Conservation (phyloP, 495 filamentous ascomycete genomes). For the Aspergillus heteromorphus region DNA sequence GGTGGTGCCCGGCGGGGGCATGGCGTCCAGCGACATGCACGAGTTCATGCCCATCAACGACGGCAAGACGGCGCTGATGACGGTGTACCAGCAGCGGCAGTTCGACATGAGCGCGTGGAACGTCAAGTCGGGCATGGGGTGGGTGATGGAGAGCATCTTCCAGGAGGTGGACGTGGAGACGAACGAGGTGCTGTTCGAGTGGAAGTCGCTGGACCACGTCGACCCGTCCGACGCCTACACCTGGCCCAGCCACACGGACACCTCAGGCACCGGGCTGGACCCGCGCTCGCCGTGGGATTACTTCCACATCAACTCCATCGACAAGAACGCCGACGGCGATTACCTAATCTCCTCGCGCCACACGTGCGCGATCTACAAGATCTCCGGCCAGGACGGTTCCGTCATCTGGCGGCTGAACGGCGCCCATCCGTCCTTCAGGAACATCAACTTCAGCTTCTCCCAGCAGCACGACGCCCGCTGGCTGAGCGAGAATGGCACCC, state of each 20-base stretch:
- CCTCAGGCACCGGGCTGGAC: slow-evolving; percentile 39
- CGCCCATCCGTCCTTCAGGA: slow-evolving; percentile 40
- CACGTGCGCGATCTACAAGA: slow-evolving; percentile 52
- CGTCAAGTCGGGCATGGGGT: slow-evolving; percentile 40
- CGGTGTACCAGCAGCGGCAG: slow-evolving; percentile 51
- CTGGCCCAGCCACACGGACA: slow-evolving; percentile 41
- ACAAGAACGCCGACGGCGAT: slow-evolving; percentile 52
- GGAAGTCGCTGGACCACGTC: slow-evolving; percentile 48
- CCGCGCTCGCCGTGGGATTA: slow-evolving; percentile 53
- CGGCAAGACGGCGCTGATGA: slow-evolving; percentile 49
- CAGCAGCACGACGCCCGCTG: slow-evolving; percentile 61
- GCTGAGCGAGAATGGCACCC: slow-evolving; percentile 46
- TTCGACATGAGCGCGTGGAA: slow-evolving; percentile 51
- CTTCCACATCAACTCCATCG: slow-evolving; percentile 62
- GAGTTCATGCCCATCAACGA: slow-evolving; percentile 44
- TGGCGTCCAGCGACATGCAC: slow-evolving; percentile 47
- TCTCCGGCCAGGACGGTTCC: slow-evolving; percentile 53
- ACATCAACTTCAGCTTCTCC: slow-evolving; percentile 51
- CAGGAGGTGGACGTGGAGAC: slow-evolving; percentile 50
- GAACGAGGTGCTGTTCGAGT: slow-evolving; percentile 47
- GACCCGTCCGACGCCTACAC: slow-evolving; percentile 43
- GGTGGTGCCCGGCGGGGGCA: slow-evolving; percentile 39
- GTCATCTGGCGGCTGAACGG: slow-evolving; percentile 56
- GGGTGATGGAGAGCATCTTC: slow-evolving; percentile 47
- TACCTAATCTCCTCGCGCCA: slow-evolving; percentile 58